Conservation (phyloP, 2,329 filamentous ascomycete species). For the Xylariaceae sp. region DNA sequence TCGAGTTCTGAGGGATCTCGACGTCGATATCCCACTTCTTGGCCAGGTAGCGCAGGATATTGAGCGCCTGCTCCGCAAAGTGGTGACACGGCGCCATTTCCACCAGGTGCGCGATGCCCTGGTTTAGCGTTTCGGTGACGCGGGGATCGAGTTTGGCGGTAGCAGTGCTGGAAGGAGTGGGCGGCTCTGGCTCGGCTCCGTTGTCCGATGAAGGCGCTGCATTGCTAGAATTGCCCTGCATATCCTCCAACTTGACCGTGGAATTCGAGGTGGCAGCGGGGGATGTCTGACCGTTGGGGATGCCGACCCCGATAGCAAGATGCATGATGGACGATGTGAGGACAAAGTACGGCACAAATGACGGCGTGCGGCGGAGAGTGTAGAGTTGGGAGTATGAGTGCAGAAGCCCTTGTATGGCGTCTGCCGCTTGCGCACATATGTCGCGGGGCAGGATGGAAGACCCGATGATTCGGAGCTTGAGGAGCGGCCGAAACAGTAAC, state of each 20-base stretch:
- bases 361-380: constrained; percentile 49
- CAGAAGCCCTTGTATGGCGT: constrained; percentile 49
- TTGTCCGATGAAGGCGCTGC: constrained; percentile 7
- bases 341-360: constrained; percentile 56
- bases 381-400: constrained; percentile 52
- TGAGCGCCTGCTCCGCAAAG: constrained; percentile 53
- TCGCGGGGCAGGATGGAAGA: constrained; percentile 57
- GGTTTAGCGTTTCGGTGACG: constrained; percentile 38
- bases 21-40: constrained; percentile 53
- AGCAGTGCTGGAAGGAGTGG: constrained; percentile 12
- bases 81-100: constrained; percentile 56
- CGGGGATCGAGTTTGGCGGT: constrained; percentile 29
- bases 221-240: constrained; percentile 6
- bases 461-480: constrained; percentile 55
- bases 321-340: constrained; percentile 55
- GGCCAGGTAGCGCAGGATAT: constrained; percentile 50
- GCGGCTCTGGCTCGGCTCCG: constrained; percentile 1
- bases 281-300: constrained; percentile 12
- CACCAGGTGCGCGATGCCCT: constrained; percentile 49
- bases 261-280: constrained; percentile 14
- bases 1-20: constrained; percentile 28
- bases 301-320: constrained; percentile 42
- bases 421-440: constrained; percentile 55
- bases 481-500: constrained; percentile 66
- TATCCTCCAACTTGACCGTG: constrained; percentile 12